Conservation (phyloP, 2,329 filamentous ascomycete species). For the Zasmidium cellare region DNA sequence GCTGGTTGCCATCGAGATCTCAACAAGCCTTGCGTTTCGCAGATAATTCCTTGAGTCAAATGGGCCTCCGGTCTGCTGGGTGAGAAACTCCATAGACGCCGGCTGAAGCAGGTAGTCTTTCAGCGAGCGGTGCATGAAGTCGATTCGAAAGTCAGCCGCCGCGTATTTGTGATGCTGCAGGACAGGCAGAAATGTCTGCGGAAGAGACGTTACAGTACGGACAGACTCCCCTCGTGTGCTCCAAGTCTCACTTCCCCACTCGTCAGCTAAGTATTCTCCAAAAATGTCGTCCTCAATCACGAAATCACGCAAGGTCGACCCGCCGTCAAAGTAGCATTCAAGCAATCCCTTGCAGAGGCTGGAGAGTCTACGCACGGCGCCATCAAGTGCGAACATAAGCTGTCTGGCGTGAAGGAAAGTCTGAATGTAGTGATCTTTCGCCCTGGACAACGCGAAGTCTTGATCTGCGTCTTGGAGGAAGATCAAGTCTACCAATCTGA, state of each 20-base stretch:
- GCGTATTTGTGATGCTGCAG: neutral
- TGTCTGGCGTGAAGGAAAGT: neutral
- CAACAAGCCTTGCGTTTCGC: slow-evolving; percentile 6
- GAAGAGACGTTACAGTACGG: neutral
- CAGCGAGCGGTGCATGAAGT: slow-evolving; percentile 13
- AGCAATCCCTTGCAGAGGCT: slow-evolving; percentile 15
- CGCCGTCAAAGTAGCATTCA: slow-evolving; percentile 5
- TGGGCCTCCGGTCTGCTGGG: neutral
- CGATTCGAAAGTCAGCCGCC: slow-evolving; percentile 4
- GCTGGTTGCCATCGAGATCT: neutral
- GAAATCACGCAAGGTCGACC: neutral
- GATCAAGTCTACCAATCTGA: slow-evolving; percentile 8
- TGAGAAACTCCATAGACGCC: neutral
- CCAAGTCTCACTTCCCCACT: neutral
- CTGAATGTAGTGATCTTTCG: neutral
- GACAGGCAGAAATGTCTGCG: neutral
- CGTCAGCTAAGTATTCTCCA: neutral
- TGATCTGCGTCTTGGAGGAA: slow-evolving; percentile 5
- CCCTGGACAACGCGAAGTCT: slow-evolving; percentile 5
- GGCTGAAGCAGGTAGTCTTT: slow-evolving; percentile 8
- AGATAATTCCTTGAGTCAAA: slow-evolving; percentile 12
- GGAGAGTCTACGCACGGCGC: slow-evolving; percentile 4
- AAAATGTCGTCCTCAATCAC: neutral
- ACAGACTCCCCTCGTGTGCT: neutral
- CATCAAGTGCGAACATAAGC: slow-evolving; percentile 6